Percentiles rank a stretch among this genome's conserved stretches.
Conservation (phyloP, 164 flowering plant species). For the Piper betle region DNA sequence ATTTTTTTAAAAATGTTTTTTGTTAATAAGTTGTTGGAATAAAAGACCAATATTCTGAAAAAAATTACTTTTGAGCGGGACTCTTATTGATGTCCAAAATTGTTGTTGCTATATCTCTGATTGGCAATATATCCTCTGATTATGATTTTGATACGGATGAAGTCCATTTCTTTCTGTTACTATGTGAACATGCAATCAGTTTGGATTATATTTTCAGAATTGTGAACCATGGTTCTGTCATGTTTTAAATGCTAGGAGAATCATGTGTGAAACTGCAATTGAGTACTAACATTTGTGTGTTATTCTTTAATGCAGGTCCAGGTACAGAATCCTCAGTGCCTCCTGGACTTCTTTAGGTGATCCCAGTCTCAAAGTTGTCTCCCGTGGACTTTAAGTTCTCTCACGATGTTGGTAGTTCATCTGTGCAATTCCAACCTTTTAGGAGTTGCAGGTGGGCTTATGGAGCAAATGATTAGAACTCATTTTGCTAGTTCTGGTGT, state of each 20-base stretch:
- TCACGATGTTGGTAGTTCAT: constrained; percentile 31
- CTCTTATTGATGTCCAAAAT: no score
- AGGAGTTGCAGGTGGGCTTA: constrained; percentile 23
- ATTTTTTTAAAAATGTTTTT: no score
- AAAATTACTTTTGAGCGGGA: no score
- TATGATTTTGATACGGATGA: no score
- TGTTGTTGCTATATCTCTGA: no score
- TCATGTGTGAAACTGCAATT: not conserved
- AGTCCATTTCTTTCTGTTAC: no score
- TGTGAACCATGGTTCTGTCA: not conserved
- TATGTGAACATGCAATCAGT: no score
- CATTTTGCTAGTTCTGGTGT: constrained; percentile 9
- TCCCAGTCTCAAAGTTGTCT: constrained; percentile 19
- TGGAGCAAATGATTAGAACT: constrained; percentile 27
- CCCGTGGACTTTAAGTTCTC: constrained; percentile 29
- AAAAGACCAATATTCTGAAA: no score
- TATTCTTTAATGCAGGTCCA: not conserved
- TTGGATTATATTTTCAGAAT: no score
- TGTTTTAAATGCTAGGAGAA: not conserved
- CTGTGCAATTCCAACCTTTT: constrained; percentile 33
- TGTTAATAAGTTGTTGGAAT: no score
- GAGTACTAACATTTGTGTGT: not conserved
- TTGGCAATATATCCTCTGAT: no score
- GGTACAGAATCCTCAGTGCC: constrained; percentile 22
- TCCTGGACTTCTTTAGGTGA: constrained; percentile 59